Percentiles rank a stretch among this genome's conserved stretches.
Evolutionary conservation across 106 monocot species (phyloP).

Genomic region (Allium sativum): DNA sequence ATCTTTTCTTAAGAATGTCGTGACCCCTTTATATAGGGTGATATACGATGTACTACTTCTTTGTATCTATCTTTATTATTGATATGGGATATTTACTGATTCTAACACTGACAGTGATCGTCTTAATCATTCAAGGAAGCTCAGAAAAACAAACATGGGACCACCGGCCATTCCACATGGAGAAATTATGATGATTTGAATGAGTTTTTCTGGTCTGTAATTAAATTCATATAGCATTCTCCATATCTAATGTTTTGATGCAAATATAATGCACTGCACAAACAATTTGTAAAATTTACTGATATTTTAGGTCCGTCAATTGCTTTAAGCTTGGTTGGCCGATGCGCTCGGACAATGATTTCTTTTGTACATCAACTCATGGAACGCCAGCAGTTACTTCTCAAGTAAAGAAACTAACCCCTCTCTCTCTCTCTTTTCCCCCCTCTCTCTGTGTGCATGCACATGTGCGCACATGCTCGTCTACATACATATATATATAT

Average conservation of each 20-base stretch:
- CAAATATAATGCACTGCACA: no score
- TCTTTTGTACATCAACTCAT: slow-evolving; percentile 37
- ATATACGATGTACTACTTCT: slow-evolving; percentile 43
- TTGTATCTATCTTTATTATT: not conserved
- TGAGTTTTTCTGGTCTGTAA: slow-evolving; percentile 61
- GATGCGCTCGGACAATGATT: slow-evolving; percentile 44
- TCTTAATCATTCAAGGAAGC: slow-evolving; percentile 51
- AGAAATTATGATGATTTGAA: slow-evolving; percentile 82
- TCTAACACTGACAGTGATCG: not conserved
- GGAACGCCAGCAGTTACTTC: slow-evolving; percentile 16
- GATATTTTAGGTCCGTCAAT: slow-evolving; percentile 43
- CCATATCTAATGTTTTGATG: no score
- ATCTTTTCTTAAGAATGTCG: slow-evolving; percentile 56
- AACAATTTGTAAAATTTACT: not conserved
- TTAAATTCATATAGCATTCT: not conserved
- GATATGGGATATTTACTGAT: not conserved
- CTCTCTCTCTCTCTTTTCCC: no score
- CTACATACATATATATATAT: not conserved
- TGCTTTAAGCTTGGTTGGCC: slow-evolving; percentile 89
- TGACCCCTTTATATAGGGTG: slow-evolving; percentile 53
- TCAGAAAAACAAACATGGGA: slow-evolving; percentile 49
- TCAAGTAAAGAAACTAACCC: slow-evolving; percentile 12
- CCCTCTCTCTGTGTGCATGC: no score
- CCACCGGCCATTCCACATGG: slow-evolving; percentile 64
- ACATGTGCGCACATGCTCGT: no score